These are phyloP conservation scores for Colletotrichum acutatum DNA, from an alignment of 2,329 filamentous ascomycete genomes.

Conservation along the genomic window DNA sequence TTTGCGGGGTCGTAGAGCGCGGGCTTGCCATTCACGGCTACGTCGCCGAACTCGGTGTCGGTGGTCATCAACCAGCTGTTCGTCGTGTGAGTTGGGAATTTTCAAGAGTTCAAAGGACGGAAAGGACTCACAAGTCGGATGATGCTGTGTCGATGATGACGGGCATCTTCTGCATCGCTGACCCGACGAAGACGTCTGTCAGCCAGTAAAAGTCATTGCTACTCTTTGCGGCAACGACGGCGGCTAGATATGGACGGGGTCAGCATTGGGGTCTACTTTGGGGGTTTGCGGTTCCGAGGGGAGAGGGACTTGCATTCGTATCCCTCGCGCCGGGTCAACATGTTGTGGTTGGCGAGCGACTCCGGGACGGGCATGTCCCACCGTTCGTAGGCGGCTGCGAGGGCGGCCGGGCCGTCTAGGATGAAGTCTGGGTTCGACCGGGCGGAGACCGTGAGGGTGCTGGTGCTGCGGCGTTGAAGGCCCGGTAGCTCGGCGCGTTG, in stretches of 20 bases:
- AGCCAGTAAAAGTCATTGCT: slow-evolving; percentile 27
- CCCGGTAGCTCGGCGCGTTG: not conserved
- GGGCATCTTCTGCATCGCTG: slow-evolving; percentile 13
- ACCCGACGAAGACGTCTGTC: slow-evolving; percentile 25
- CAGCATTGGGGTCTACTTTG: too few species aligned
- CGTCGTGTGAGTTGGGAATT: not conserved
- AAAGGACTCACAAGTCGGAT: slow-evolving; percentile 21
- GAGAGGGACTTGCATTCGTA: slow-evolving; percentile 10
- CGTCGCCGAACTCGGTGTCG: slow-evolving; percentile 40
- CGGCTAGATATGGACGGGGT: slow-evolving; percentile 9
- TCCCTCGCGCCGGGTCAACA: slow-evolving; percentile 14
- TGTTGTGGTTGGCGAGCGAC: slow-evolving; percentile 18
- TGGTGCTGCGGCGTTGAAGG: not conserved
- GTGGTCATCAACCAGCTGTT: slow-evolving; percentile 42
- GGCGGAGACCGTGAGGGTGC: slow-evolving; percentile 17
- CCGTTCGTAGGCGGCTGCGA: slow-evolving; percentile 25
- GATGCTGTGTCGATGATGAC: slow-evolving; percentile 28
- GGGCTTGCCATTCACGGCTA: slow-evolving; percentile 51
- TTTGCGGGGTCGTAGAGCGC: slow-evolving; percentile 56
- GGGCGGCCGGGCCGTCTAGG: slow-evolving; percentile 21
- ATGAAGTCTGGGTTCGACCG: slow-evolving; percentile 21
- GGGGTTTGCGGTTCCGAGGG: too few species aligned
- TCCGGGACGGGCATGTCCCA: slow-evolving; percentile 30
- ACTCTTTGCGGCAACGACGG: not conserved
- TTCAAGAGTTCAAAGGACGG: not conserved